Base-by-base conservation (phyloP, 768 basidiomycete species). In the Auricularia sp. region DNA sequence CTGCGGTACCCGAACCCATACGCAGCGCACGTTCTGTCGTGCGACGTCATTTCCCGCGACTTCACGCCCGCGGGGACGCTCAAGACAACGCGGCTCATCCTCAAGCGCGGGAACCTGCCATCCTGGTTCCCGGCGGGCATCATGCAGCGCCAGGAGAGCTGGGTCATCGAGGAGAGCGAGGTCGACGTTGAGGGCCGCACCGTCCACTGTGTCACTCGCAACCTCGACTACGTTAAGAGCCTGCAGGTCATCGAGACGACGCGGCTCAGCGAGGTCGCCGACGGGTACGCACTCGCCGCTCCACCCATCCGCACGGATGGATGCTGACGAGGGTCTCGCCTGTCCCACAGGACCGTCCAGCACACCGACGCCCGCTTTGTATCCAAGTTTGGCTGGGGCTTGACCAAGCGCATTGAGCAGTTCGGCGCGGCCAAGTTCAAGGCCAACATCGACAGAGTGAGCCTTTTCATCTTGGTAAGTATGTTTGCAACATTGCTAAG, bases 1-100 rank as follows among this genome's bases (percentile, higher is more conserved):
- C 80, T 97, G 66, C 89, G 95, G 68, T 98, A 97, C 76, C 95
- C 95, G 3, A 98, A 97, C 73, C 94, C 95, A 61, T 93, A 92
- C 71, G 92, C 95, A 5, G 81, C 90, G 44, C 95, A 98, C 77
- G 89, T 98, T 74, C 77, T 95, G 69, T 94, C 94, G 3, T 95
- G 93, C 81, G 95, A 98, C 79, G 94, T 98, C 71, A 86, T 98
- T 68, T 90, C 91, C 63, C 90, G 95, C 69, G 80, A 77, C 21
- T 79, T 90, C 68, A 86, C 90, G 1, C 80, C 87, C 13, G 76
- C 82, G 2, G 94, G 94, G 47, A 83, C 88, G 16, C 81, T 98
- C 21, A 75, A 87, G 65, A 97, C 95, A 10, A 94, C 89, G 1
- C 85, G 95, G 24, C 88, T 98, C 68, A 92, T 98, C 69, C 81